Conservation (phyloP, 169 alveolate species). For the Plasmodium vinckei region DNA sequence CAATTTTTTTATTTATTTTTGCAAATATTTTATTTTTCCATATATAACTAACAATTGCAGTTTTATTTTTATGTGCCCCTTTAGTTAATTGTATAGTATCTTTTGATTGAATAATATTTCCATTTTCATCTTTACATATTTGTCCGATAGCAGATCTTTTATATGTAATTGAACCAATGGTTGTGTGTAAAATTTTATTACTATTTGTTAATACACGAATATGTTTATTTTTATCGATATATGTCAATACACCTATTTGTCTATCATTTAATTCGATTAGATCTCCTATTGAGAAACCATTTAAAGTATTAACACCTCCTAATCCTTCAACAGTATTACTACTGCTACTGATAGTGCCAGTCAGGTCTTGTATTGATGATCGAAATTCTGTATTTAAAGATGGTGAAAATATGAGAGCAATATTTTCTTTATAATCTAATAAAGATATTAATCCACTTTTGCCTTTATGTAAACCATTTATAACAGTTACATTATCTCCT, state of each 20-base stretch:
- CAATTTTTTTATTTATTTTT: conserved; percentile 77
- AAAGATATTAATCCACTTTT: conserved; percentile 87
- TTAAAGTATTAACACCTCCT: conserved; percentile 79
- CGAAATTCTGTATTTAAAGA: conserved; percentile 82
- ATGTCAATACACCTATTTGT: conserved; percentile 86
- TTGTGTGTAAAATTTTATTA: conserved; percentile 55
- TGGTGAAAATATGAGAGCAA: conserved; percentile 85
- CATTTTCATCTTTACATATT: conserved; percentile 81
- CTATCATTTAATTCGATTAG: conserved; percentile 87
- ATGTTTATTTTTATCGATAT: conserved; percentile 83
- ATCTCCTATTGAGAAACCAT: conserved; percentile 88
- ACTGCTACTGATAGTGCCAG: conserved; percentile 33
- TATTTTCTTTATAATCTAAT: conserved; percentile 81
- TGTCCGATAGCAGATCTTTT: conserved; percentile 83
- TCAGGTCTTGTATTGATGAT: conserved; percentile 79
- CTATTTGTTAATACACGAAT: conserved; percentile 81
- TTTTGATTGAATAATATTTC: conserved; percentile 75
- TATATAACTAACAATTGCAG: conserved; percentile 80
- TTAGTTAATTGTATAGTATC: conserved; percentile 78
- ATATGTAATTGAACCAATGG: conserved; percentile 79
- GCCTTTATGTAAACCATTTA: conserved; percentile 88
- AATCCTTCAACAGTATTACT: conserved; percentile 70
- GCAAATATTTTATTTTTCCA: conserved; percentile 84
- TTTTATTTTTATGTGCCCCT: conserved; percentile 81
- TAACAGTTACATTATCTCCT: conserved; percentile 88